A percentile compares a stretch with the other conserved stretches of the same genome.
These are phyloP conservation scores for Globisporangium cystogenes DNA, from an alignment of 352 stramenopile species.

Conservation along the genomic window DNA sequence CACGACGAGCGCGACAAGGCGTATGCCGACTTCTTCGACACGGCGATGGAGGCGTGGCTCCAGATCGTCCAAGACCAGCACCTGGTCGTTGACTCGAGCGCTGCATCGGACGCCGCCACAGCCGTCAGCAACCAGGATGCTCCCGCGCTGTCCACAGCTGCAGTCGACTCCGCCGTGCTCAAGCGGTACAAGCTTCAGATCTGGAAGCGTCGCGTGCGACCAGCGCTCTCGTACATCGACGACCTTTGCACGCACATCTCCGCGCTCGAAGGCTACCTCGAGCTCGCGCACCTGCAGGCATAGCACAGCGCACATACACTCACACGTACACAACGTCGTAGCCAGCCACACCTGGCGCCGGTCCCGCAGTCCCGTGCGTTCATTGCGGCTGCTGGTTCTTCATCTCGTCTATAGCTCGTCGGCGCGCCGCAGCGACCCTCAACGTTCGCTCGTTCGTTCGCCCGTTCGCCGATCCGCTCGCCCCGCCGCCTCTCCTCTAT, in stretches of 20 bases:
- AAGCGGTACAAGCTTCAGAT: slow-evolving; percentile 58
- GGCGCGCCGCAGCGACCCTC: no score
- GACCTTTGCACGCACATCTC: slow-evolving; percentile 67
- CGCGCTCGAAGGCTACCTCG: slow-evolving; percentile 45
- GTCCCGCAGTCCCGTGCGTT: neutral
- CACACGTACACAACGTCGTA: neutral
- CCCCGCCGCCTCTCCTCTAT: slow-evolving; percentile 17
- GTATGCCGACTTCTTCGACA: slow-evolving; percentile 57
- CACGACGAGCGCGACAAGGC: slow-evolving; percentile 20
- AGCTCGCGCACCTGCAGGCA: slow-evolving; percentile 43
- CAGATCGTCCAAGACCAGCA: slow-evolving; percentile 46
- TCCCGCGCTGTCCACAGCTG: neutral
- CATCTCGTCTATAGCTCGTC: no score
- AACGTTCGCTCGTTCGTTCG: neutral
- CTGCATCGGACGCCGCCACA: neutral
- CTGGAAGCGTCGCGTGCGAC: slow-evolving; percentile 58
- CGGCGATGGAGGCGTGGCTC: slow-evolving; percentile 54
- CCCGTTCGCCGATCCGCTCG: neutral
- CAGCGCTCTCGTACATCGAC: slow-evolving; percentile 36
- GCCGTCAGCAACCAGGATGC: neutral
- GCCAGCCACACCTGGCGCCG: no score
- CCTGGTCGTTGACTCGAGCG: slow-evolving; percentile 7
- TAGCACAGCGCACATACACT: slow-evolving; percentile 15
- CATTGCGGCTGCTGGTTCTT: neutral
- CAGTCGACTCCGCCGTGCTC: slow-evolving; percentile 21